Conservation (phyloP, 768 basidiomycete genomes). For the Boletales sp. region DNA sequence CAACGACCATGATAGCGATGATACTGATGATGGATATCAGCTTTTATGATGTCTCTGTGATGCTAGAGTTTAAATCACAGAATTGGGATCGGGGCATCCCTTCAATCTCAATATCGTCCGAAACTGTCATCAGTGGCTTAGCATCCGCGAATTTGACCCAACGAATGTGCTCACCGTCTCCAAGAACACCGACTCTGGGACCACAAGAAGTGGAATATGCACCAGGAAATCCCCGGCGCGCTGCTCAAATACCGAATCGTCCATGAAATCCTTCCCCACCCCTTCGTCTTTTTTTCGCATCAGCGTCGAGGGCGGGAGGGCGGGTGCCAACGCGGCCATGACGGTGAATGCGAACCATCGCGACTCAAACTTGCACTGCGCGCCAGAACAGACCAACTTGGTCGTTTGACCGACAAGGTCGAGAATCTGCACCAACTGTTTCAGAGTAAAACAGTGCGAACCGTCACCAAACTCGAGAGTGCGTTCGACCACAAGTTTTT, state of each 20-base stretch:
- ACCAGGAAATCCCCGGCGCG: too few relatives aligned
- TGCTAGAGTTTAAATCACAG: too few relatives aligned
- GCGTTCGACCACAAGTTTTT: slow-evolving; percentile 8
- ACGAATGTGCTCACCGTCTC: too few relatives aligned
- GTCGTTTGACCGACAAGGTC: slow-evolving; percentile 6
- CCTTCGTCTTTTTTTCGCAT: not conserved
- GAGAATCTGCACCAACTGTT: slow-evolving; percentile 3
- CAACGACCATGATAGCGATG: too few relatives aligned
- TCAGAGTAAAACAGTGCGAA: not conserved
- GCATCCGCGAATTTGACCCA: too few relatives aligned
- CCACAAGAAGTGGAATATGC: not conserved
- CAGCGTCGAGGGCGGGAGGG: slow-evolving; percentile 1
- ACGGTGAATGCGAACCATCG: slow-evolving; percentile 11
- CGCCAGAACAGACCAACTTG: slow-evolving; percentile 2
- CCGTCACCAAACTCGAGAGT: not conserved
- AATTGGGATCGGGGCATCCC: too few relatives aligned
- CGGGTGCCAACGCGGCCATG: slow-evolving; percentile 4
- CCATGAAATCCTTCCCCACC: not conserved
- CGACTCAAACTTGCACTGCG: slow-evolving; percentile 11
- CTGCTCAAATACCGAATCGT: not conserved
- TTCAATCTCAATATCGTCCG: too few relatives aligned
- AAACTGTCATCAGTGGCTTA: too few relatives aligned
- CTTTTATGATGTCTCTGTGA: too few relatives aligned
- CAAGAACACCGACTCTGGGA: too few relatives aligned
- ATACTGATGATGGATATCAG: too few relatives aligned